Conservation (phyloP, 352 stramenopile species). For the Phytophthora hybrid region DNA sequence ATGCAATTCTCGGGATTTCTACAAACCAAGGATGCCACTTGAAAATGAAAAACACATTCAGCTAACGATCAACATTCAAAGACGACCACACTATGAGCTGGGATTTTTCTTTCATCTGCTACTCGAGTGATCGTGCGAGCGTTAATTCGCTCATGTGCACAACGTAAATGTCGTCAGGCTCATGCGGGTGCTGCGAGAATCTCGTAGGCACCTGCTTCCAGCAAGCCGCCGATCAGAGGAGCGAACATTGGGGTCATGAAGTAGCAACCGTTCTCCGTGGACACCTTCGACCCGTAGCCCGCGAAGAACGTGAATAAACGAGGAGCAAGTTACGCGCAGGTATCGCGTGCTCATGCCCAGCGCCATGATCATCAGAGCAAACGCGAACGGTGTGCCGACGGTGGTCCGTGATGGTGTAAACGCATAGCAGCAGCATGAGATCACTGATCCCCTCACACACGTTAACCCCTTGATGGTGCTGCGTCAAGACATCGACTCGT, state of each 20-base stretch:
- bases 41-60: too few relatives aligned
- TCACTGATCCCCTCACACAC: neutral
- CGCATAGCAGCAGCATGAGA: constrained; percentile 54
- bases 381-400: constrained; percentile 47
- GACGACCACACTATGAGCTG: too few relatives aligned
- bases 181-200: constrained; percentile 57
- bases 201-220: constrained; percentile 56
- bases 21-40: too few relatives aligned
- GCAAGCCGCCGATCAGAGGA: constrained; percentile 50
- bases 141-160: neutral
- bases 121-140: too few relatives aligned
- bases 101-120: too few relatives aligned
- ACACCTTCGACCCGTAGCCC: constrained; percentile 68
- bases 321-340: constrained; percentile 54
- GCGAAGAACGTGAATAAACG: constrained; percentile 56
- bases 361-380: constrained; percentile 64
- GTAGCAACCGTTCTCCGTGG: constrained; percentile 59
- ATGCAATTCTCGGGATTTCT: too few relatives aligned
- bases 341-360: constrained; percentile 63
- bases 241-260: constrained; percentile 70
- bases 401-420: constrained; percentile 66
- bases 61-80: too few relatives aligned
- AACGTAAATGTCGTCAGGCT: constrained; percentile 12
- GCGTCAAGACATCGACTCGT: neutral
- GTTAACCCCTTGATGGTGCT: neutral